Base-by-base conservation (phyloP, 495 filamentous ascomycete species). In the Aspergillus egyptiacus region DNA sequence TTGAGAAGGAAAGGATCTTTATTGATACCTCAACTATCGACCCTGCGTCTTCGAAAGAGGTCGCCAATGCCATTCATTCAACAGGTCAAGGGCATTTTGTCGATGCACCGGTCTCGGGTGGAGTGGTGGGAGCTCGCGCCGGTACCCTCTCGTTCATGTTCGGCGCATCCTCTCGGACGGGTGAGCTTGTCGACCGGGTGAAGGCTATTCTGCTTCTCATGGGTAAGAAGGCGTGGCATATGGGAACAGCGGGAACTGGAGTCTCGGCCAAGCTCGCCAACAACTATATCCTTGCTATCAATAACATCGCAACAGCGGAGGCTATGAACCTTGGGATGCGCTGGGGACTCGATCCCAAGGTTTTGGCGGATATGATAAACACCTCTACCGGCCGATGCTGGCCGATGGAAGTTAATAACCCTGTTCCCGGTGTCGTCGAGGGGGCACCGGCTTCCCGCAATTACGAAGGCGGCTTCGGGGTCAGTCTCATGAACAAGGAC, bases 391-490 rank as follows among this genome's bases (percentile, higher is more conserved):
- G 91, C 28, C 81, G 77, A 42, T 95, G 88, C 73, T 96, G 91
- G 91, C 87, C 89, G 6, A 89, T 82, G 50, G 91, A 95, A 62
- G 66, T 91, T 36, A 96, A 96, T 62, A 96, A 96, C 59, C 91
- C 91, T 1, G 87, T 95, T 8, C 85, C 87, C 32, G 89, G 86
- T n/a, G 87, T 91, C 0, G 74, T 87, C 7, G 79, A 83, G 32
- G 76, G 74, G 6, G 77, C 88, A 1, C 87, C 89, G 2, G 84
- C 90, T 0, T 76, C 73, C 31, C 77, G 81, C 17, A 87, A 81
- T 6, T 96, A 94, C 53, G 68, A 75, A 13, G 89, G 88, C 13
- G 91, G 91, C 0, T 95, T 95, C 54, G 89, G 88, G 6, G 78
- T 93, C 13, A 73, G 78, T 14, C 65, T 96, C 51, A 95, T 95